A percentile compares a stretch with the other conserved stretches of the same genome.
These are phyloP conservation scores for Cinnamomum micranthum DNA, from an alignment of 164 flowering plant species.

Conservation along the genomic window DNA sequence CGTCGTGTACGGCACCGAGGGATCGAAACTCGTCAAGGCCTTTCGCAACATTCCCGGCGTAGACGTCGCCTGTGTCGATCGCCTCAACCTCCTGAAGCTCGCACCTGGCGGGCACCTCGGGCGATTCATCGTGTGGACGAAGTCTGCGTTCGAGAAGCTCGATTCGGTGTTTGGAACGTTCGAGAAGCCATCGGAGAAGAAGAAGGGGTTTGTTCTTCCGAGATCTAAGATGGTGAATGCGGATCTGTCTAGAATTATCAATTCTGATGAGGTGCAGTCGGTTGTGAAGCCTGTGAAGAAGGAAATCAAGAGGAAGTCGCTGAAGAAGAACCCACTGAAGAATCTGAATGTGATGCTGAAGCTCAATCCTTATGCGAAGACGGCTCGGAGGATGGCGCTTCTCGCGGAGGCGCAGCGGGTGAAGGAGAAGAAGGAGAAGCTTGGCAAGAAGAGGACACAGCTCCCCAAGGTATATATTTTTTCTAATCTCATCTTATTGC, in stretches of 20 bases:
- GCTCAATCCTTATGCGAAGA: constrained; percentile 87
- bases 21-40: constrained; percentile 73
- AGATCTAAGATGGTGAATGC: constrained; percentile 86
- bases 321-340: constrained; percentile 94
- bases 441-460: constrained; percentile 51
- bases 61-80: constrained; percentile 59
- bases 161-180: constrained; percentile 74
- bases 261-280: constrained; percentile 85
- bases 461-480: constrained; percentile 48
- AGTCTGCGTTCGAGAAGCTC: constrained; percentile 81
- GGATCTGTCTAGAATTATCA: constrained; percentile 77
- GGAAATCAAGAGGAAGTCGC: constrained; percentile 59
- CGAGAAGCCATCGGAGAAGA: constrained; percentile 70
- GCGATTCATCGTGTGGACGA: constrained; percentile 80
- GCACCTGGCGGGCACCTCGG: constrained; percentile 94
- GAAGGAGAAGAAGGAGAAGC: constrained; percentile 52
- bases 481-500: too few relatives aligned
- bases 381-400: constrained; percentile 85
- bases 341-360: constrained; percentile 64
- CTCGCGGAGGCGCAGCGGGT: constrained; percentile 76
- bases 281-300: constrained; percentile 75
- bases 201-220: constrained; percentile 74
- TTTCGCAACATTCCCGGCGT: constrained; percentile 85
- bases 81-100: constrained; percentile 74
- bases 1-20: constrained; percentile 72